Percentiles rank a stretch among this genome's conserved stretches.
Conservation (phyloP, 2,329 filamentous ascomycete species). For the Colletotrichum coccodes region DNA sequence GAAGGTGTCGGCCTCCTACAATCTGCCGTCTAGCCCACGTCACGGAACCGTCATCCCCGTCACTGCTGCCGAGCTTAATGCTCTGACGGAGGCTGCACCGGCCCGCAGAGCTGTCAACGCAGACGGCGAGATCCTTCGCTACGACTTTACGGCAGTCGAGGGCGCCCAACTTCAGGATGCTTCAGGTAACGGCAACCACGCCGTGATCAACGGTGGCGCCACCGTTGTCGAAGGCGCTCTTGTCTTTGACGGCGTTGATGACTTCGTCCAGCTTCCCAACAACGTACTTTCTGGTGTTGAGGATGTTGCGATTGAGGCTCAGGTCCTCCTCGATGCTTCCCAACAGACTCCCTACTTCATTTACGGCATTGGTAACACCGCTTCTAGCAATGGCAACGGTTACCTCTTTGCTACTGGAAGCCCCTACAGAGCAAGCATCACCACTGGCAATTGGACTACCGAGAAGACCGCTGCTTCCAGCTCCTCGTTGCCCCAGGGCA, state of each 20-base stretch:
- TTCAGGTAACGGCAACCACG: slow-evolving; percentile 36
- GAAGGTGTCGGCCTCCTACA: slow-evolving; percentile 56
- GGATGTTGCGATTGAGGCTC: slow-evolving; percentile 34
- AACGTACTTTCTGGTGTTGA: slow-evolving; percentile 35
- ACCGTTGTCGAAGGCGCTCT: slow-evolving; percentile 29
- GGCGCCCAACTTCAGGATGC: slow-evolving; percentile 31
- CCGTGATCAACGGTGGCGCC: slow-evolving; percentile 35
- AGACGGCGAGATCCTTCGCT: slow-evolving; percentile 35
- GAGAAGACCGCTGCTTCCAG: slow-evolving; percentile 34
- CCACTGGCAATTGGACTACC: slow-evolving; percentile 33
- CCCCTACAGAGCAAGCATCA: slow-evolving; percentile 36
- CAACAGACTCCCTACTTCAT: slow-evolving; percentile 38
- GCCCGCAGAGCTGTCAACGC: slow-evolving; percentile 22
- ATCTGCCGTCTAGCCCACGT: slow-evolving; percentile 58
- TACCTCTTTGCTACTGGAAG: slow-evolving; percentile 38
- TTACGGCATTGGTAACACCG: slow-evolving; percentile 38
- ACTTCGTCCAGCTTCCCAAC: slow-evolving; percentile 36
- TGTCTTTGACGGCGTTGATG: slow-evolving; percentile 37
- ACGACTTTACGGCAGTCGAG: slow-evolving; percentile 33
- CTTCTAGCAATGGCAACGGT: slow-evolving; percentile 33
- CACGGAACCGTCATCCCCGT: slow-evolving; percentile 65
- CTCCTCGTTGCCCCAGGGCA: slow-evolving; percentile 32
- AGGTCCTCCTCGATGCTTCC: slow-evolving; percentile 34
- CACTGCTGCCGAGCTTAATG: slow-evolving; percentile 55
- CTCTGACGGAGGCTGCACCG: slow-evolving; percentile 38